phyloP scores from a whole-genome alignment of 2,329 filamentous ascomycete genomes.

The Pestalotiopsis sp. region DNA sequence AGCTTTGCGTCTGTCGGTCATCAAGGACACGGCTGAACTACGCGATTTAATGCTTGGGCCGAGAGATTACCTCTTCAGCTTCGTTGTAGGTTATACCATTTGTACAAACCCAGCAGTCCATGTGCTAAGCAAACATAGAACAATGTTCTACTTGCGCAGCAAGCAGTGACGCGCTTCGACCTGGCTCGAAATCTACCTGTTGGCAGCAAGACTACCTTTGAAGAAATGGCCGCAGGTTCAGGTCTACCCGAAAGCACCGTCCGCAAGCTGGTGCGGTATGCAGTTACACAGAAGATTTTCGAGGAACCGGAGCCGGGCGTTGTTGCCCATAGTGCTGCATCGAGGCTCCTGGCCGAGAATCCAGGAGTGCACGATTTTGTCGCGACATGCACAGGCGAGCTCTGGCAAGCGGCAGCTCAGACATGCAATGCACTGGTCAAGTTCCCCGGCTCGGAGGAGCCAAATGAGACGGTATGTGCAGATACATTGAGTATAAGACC shows the following conservation, averaged over 20 bases:
- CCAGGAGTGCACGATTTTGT: constrained; percentile 54
- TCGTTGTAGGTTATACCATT: background rate
- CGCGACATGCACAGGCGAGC: constrained; percentile 56
- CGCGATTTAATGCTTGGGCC: constrained; percentile 21
- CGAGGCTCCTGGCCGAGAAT: constrained; percentile 34
- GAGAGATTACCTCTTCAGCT: constrained; percentile 21
- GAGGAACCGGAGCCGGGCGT: constrained; percentile 21
- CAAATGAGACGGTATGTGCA: constrained; percentile 37
- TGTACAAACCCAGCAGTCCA: background rate
- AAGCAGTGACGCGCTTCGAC: background rate
- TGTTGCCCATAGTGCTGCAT: constrained; percentile 23
- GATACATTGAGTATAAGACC: no score
- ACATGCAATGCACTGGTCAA: constrained; percentile 46
- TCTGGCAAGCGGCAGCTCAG: constrained; percentile 50
- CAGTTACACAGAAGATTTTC: constrained; percentile 37
- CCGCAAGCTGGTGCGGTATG: constrained; percentile 34
- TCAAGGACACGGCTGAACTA: constrained; percentile 20
- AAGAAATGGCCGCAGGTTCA: background rate
- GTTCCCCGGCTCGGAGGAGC: constrained; percentile 50
- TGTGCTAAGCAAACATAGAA: background rate
- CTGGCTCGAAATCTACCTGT: background rate
- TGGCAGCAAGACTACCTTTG: background rate
- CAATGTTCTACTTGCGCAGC: background rate
- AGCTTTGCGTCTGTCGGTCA: constrained; percentile 15
- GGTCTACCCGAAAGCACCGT: constrained; percentile 25